Evolutionary conservation across 768 basidiomycete species (phyloP).

Genomic region (Strobilomyces dryophilus): DNA sequence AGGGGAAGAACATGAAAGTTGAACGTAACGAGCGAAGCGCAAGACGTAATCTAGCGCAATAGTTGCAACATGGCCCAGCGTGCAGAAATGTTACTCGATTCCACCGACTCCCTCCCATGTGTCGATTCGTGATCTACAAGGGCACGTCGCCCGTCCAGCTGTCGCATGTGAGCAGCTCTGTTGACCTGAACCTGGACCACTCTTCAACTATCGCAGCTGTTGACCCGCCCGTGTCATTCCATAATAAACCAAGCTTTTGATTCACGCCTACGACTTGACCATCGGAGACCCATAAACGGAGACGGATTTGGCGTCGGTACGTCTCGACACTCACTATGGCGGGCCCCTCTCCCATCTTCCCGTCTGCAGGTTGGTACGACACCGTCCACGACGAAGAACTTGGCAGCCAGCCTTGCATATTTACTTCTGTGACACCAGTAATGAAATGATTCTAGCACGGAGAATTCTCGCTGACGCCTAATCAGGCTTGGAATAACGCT

Average conservation of each 20-base stretch:
- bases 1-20: background rate
- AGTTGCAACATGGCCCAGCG: constrained; percentile 1
- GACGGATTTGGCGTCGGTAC: constrained; percentile 95
- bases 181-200: background rate
- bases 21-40: background rate
- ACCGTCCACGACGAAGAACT: constrained; percentile 78
- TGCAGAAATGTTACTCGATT: too few relatives aligned
- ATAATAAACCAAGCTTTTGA: constrained; percentile 98
- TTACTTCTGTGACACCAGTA: constrained; percentile 92
- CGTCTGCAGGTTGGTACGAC: constrained; percentile 83
- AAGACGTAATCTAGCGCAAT: constrained; percentile 23
- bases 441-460: constrained; percentile 16
- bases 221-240: constrained; percentile 90
- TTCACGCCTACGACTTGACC: constrained; percentile 80
- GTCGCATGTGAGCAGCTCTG: constrained; percentile 57
- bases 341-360: background rate
- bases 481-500: constrained; percentile 92
- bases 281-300: constrained; percentile 83
- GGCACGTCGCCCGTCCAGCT: constrained; percentile 90
- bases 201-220: constrained; percentile 44
- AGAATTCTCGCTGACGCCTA: constrained; percentile 8
- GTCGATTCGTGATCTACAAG: constrained; percentile 93
- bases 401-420: constrained; percentile 88
- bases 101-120: constrained; percentile 47
- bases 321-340: constrained; percentile 22